Base-by-base conservation (phyloP, 352 stramenopile genomes). In the Globisporangium perplexum region DNA sequence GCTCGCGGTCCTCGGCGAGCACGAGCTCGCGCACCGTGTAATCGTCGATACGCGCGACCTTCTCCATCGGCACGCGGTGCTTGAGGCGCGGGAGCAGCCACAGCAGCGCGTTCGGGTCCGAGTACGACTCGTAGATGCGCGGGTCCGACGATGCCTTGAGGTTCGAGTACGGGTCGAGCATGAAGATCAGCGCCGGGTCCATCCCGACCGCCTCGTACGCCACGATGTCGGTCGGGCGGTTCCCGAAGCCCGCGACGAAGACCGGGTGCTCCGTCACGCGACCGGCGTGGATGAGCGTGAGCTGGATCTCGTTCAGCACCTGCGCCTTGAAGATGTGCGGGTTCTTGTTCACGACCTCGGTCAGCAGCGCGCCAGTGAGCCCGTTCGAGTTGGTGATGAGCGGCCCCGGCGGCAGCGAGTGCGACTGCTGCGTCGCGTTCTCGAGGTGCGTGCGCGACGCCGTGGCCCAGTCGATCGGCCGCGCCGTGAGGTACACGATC, bases 261-360 rank as follows among this genome's bases (percentile, higher is more conserved):
- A 93, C 77, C 1, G 83, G 83, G 39, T 89, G 80, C 55, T 90
- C 75, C 7, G 68, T 73, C 22, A 83, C 53, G 46, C 83, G 80
- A 10, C 83, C 83, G 28, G 77, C 83, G 44, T 90, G 74, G 56
- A 93, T 93, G 30, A 89, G 71, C 11, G 77, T 88, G 12, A 91
- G 65, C 63, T 91, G 80, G 38, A 93, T 70, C 65, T 89, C 75
- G 53, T 91, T 90, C 28, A 93, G 54, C 45, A 93, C 80, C 52
- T 88, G 74, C 11, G 77, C 74, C 57, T 93, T 93, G 62, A 93
- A 93, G 26, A 93, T 46, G 50, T 93, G 70, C 15, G 83, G 83
- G 51, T 84, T 93, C 59, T 90, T 91, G 60, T 93, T 90, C 31
- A 91, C 77, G n/a, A 91, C 83, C 53, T 93, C 83, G 3, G 83